Conservation (phyloP, 2,329 filamentous ascomycete genomes). For the Trichoderma brevicompactum region DNA sequence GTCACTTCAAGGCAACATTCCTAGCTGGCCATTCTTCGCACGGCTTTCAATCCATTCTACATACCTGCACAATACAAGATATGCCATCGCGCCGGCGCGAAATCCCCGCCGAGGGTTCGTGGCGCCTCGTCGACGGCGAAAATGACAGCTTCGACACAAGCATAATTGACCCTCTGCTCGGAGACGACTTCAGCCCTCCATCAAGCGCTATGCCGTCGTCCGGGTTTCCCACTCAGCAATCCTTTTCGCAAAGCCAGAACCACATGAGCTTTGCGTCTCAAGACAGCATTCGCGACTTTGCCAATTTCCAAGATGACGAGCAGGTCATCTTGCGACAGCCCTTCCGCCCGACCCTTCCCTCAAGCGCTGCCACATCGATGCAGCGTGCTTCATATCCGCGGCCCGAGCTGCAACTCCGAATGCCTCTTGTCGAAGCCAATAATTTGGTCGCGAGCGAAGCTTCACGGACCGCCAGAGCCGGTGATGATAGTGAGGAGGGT, state of each 20-base stretch:
- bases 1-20: not conserved
- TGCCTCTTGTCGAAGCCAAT: slow-evolving; percentile 54
- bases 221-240: slow-evolving; percentile 52
- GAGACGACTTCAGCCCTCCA: slow-evolving; percentile 45
- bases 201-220: slow-evolving; percentile 46
- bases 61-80: not conserved
- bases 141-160: slow-evolving; percentile 65
- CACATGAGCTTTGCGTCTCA: slow-evolving; percentile 53
- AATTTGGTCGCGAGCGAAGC: slow-evolving; percentile 44
- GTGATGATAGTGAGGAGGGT: slow-evolving; percentile 3
- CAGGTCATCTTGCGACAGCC: slow-evolving; percentile 59
- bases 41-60: not conserved
- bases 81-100: slow-evolving; percentile 29
- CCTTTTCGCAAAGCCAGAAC: slow-evolving; percentile 40
- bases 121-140: slow-evolving; percentile 65
- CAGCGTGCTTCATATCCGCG: slow-evolving; percentile 41
- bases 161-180: slow-evolving; percentile 51
- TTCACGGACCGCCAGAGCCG: slow-evolving; percentile 32
- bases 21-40: not conserved
- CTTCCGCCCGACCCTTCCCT: slow-evolving; percentile 58
- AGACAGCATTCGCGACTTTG: slow-evolving; percentile 60
- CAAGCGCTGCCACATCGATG: slow-evolving; percentile 32
- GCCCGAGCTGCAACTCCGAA: slow-evolving; percentile 57
- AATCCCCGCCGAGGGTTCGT: slow-evolving; percentile 57
- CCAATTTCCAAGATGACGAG: slow-evolving; percentile 58